A percentile compares a stretch with the other conserved stretches of the same genome.
Evolutionary conservation across 192 early-diverging fungal species (phyloP).

Genomic region (Coemansia sp.): DNA sequence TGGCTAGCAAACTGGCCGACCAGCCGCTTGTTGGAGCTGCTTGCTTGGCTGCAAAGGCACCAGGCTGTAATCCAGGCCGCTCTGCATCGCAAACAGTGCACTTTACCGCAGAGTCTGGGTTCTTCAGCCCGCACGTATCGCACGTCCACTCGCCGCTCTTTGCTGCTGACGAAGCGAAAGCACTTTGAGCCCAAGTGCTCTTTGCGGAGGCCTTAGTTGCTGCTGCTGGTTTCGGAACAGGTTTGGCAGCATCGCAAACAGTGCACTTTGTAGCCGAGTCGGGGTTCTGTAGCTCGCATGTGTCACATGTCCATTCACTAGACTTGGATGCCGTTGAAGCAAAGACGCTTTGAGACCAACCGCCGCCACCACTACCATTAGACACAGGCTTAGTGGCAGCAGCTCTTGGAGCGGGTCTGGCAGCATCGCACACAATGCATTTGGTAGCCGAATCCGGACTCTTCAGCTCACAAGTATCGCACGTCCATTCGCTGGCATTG

Average conservation of each 20-base stretch:
- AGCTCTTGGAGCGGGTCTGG: slow-evolving; percentile 2
- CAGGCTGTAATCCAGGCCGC: slow-evolving; percentile 6
- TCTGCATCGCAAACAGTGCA: slow-evolving; percentile 33
- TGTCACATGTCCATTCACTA: slow-evolving; percentile 30
- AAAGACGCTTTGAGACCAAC: slow-evolving; percentile 4
- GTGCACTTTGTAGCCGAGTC: slow-evolving; percentile 9
- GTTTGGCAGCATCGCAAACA: slow-evolving; percentile 27
- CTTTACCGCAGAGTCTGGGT: slow-evolving; percentile 7
- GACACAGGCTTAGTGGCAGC: background rate
- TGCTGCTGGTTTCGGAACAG: background rate
- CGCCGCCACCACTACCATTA: background rate
- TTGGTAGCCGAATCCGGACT: slow-evolving; percentile 12
- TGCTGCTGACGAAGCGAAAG: slow-evolving; percentile 1
- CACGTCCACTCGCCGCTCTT: slow-evolving; percentile 37
- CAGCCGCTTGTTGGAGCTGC: slow-evolving; percentile 4
- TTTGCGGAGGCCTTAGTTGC: background rate
- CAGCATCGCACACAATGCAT: slow-evolving; percentile 29
- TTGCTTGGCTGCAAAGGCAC: slow-evolving; percentile 5
- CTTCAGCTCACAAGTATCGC: slow-evolving; percentile 25
- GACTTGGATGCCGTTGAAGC: background rate
- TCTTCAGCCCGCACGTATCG: slow-evolving; percentile 27
- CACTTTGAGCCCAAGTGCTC: slow-evolving; percentile 8
- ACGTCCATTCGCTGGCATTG: slow-evolving; percentile 34
- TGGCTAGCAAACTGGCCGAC: slow-evolving; percentile 8
- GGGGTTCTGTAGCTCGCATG: slow-evolving; percentile 26